phyloP scores from a whole-genome alignment of 352 stramenopile species.

The Phytopythium litorale region DNA sequence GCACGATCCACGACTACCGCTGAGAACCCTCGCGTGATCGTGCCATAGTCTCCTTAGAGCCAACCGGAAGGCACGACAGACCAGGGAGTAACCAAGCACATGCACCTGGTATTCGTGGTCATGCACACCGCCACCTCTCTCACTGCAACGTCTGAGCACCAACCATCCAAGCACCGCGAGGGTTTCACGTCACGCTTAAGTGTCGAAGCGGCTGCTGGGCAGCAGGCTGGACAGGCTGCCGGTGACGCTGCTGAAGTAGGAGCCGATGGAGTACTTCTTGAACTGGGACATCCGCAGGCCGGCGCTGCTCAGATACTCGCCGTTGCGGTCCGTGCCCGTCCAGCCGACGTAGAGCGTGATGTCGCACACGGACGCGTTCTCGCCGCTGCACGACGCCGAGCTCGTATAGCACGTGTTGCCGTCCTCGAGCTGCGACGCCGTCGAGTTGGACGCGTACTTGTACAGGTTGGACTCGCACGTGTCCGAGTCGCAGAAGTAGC shows the following conservation, averaged over 20 bases:
- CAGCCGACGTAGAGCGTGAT: conserved; percentile 77
- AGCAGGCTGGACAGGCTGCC: conserved; percentile 46
- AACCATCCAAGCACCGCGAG: neutral
- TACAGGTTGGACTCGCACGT: conserved; percentile 72
- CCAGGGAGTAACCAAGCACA: conserved; percentile 8
- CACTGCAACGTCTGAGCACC: neutral
- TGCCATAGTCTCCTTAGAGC: conserved; percentile 9
- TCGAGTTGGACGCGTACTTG: conserved; percentile 40
- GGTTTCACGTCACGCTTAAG: conserved; percentile 8
- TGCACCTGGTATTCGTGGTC: conserved; percentile 4
- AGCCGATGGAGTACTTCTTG: conserved; percentile 78
- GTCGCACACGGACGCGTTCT: conserved; percentile 50
- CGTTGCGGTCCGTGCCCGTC: conserved; percentile 75
- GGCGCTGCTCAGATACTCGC: conserved; percentile 74
- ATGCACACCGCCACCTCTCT: neutral
- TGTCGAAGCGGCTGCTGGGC: conserved; percentile 43
- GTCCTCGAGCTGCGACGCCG: conserved; percentile 38
- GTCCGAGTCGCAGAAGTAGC: conserved; percentile 61
- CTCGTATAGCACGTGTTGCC: conserved; percentile 67
- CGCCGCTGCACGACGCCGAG: conserved; percentile 14
- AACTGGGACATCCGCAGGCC: conserved; percentile 82
- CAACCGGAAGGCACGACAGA: conserved; percentile 6
- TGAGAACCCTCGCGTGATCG: conserved; percentile 10
- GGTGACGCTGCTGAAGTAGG: conserved; percentile 65
- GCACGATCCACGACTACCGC: conserved; percentile 62